Percentiles rank a stretch among this genome's conserved stretches.
phyloP scores from a whole-genome alignment of 1,284 basidiomycete species.

The Sporisorium iseilematis-ciliati region DNA sequence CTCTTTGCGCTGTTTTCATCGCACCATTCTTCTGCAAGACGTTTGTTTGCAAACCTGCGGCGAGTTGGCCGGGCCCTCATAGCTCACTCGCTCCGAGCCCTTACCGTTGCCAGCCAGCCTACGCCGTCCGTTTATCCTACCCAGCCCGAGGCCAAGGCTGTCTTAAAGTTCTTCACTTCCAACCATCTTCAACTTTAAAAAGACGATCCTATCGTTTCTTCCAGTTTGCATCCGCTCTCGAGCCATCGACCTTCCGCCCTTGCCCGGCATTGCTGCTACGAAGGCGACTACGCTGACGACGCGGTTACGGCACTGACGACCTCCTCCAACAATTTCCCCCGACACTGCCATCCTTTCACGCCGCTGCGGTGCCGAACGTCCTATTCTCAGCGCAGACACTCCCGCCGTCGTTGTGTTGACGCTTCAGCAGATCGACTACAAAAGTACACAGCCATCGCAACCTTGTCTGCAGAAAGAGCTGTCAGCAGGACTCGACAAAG shows the following conservation, averaged over 20 bases:
- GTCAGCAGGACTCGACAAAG: neutral
- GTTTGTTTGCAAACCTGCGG: slow-evolving; percentile 13
- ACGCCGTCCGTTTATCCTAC: neutral
- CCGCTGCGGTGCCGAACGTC: too few relatives aligned
- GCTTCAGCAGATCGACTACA: too few relatives aligned
- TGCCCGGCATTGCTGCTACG: neutral
- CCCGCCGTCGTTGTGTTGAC: too few relatives aligned
- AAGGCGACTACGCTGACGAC: neutral
- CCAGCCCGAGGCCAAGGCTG: too few relatives aligned
- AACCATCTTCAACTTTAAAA: neutral
- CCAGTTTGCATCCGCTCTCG: neutral
- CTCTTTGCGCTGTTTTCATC: neutral
- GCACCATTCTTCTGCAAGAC: slow-evolving; percentile 6
- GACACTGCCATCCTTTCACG: too few relatives aligned
- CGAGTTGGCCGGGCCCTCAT: neutral
- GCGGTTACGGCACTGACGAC: neutral
- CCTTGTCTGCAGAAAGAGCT: neutral
- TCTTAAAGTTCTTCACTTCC: neutral
- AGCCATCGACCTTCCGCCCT: neutral
- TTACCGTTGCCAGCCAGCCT: neutral
- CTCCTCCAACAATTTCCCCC: neutral
- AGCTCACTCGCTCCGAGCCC: neutral
- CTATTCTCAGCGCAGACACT: too few relatives aligned
- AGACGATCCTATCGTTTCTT: neutral
- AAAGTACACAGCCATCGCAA: neutral